Evolutionary conservation across 2,329 filamentous ascomycete genomes (phyloP).

Genomic region (Fusarium proliferatum): DNA sequence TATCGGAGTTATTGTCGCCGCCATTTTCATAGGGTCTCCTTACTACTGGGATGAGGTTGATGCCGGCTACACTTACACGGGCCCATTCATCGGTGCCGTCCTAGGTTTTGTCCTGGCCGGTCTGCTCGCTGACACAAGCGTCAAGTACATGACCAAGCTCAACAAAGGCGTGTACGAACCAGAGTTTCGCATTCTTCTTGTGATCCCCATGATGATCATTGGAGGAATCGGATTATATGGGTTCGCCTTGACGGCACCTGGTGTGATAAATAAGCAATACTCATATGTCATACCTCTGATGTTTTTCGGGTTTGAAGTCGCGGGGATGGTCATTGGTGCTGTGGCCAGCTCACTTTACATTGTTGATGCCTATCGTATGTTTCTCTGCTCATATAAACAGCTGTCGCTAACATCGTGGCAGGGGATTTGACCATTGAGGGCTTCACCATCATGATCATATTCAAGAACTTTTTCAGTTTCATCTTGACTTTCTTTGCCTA

Average conservation of each 20-base stretch:
- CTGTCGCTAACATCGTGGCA: conserved; percentile 46
- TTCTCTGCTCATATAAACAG: neutral
- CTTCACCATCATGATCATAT: conserved; percentile 89
- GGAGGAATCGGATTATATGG: conserved; percentile 84
- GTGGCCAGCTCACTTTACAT: conserved; percentile 89
- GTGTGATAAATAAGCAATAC: conserved; percentile 67
- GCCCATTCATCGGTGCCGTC: conserved; percentile 85
- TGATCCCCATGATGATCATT: conserved; percentile 83
- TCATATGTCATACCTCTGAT: conserved; percentile 80
- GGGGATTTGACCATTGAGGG: conserved; percentile 85
- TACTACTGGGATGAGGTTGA: conserved; percentile 84
- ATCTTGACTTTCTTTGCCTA: conserved; percentile 86
- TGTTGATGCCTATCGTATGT: conserved; percentile 88
- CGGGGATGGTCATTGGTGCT: conserved; percentile 91
- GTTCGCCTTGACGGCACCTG: conserved; percentile 78
- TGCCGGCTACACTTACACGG: conserved; percentile 88
- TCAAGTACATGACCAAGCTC: conserved; percentile 73
- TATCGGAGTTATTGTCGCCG: conserved; percentile 84
- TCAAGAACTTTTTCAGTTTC: conserved; percentile 96
- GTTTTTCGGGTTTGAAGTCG: conserved; percentile 86
- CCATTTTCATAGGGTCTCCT: conserved; percentile 83
- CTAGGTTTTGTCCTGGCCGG: conserved; percentile 82
- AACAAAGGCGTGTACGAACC: conserved; percentile 91
- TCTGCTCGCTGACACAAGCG: conserved; percentile 77
- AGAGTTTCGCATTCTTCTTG: conserved; percentile 86